These are phyloP conservation scores for Agaricus bisporus DNA, from an alignment of 768 basidiomycete species.

Conservation along the genomic window DNA sequence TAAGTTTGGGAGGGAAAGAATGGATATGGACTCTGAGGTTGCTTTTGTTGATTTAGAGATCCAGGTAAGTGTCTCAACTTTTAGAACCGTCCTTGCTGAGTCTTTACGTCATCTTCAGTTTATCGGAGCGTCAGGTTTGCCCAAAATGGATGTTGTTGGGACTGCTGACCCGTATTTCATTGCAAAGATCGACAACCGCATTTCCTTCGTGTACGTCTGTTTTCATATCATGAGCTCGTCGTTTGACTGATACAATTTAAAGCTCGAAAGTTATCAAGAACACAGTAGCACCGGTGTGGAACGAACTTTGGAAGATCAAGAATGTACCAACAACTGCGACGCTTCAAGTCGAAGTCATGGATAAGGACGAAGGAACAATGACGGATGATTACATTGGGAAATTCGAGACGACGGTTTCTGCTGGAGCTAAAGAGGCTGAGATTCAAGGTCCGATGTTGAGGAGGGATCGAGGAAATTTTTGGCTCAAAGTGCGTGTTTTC, in stretches of 20 bases:
- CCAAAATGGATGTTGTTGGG: conserved; percentile 64
- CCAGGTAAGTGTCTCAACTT: conserved; percentile 29
- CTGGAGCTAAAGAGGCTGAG: conserved; percentile 60
- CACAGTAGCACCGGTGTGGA: conserved; percentile 64
- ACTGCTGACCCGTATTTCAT: conserved; percentile 68
- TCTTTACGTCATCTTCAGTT: conserved; percentile 34
- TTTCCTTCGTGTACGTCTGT: conserved; percentile 57
- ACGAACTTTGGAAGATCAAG: conserved; percentile 67
- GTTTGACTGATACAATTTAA: no score
- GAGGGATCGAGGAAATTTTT: conserved; percentile 54
- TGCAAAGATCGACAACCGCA: conserved; percentile 54
- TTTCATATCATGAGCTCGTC: neutral
- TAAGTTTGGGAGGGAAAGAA: conserved; percentile 16
- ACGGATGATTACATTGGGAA: conserved; percentile 63
- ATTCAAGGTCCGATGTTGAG: conserved; percentile 49
- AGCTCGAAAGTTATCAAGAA: conserved; percentile 62
- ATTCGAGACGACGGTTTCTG: conserved; percentile 43
- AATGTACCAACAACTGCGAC: conserved; percentile 64
- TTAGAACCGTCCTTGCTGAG: neutral
- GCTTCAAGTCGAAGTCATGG: conserved; percentile 55
- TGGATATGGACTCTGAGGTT: conserved; percentile 17
- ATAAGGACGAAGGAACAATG: conserved; percentile 56
- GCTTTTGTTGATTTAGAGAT: conserved; percentile 55
- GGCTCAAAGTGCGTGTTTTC: conserved; percentile 48
- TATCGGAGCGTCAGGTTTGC: conserved; percentile 63